Evolutionary conservation across 2,329 filamentous ascomycete genomes (phyloP), one percentile per base, ranked within the genome.

Genomic region (Periconia sp.): DNA sequence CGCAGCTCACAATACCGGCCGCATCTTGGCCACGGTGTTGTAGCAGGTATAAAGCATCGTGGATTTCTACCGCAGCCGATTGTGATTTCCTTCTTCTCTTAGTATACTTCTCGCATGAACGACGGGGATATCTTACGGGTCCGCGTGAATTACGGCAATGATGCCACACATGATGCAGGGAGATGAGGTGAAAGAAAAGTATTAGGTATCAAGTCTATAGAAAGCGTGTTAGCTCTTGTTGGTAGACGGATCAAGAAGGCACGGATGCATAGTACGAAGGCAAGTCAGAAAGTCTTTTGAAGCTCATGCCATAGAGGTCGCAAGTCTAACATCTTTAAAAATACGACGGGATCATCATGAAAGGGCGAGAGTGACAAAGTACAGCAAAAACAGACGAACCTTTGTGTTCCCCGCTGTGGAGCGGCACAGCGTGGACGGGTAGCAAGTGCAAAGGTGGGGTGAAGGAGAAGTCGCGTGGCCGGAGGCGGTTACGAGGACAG

Each of bases 21-120:
- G 91, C 91, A 85, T 96, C 91, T 70, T 95, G 90, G 39, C 89
- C 89, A 62, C 88, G 82, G 67, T 91, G 65, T 47, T 69, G 65
- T 22, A 69, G 63, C 13, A 69, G 57, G 31, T 68, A 69, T 18
- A 69, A 54, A 16, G 71, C 71, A 60, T 73, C 71, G 51, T 74
- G 72, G n/a, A 73, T 68, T 49, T 74, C 72, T 35, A 72, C 66
- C 50, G 67, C 77, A 53, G 60, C 71, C 33, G 63, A 64, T 25
- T 61, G 51, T 16, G 65, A 68, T 54, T 66, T 65, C 39, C 59
- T 52, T 37, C 18, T 24, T 24, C 40, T 29, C 35, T 61, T 56
- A 61, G 54, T 36, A 41, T 12, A 15, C 15, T 38, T 9, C n/a
- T 42, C 10, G 36, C 30, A 36, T 16, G 57, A 53, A 17, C 46